Evolutionary conservation across 352 stramenopile species (phyloP).

Genomic region (Globisporangium cylindrosporum): DNA sequence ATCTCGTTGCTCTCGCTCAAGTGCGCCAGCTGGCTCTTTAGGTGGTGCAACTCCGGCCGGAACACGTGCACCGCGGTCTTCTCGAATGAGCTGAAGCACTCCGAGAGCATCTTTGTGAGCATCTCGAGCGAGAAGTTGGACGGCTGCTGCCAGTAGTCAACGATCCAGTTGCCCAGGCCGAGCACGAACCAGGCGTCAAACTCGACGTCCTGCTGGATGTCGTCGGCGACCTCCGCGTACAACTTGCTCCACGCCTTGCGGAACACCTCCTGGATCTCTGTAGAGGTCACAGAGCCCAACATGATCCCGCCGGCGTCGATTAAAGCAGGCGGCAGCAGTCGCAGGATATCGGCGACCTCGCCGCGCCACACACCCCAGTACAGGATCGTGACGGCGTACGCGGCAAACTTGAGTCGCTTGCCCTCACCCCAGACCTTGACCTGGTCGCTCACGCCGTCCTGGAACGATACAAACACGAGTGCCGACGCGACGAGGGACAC

Average conservation of each 20-base stretch:
- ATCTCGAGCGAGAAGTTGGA: conserved; percentile 75
- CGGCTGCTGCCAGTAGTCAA: conserved; percentile 82
- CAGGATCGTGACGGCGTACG: conserved; percentile 48
- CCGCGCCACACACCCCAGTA: conserved; percentile 63
- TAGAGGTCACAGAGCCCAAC: conserved; percentile 30
- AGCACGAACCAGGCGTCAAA: conserved; percentile 73
- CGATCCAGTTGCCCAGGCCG: conserved; percentile 59
- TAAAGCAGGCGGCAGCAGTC: conserved; percentile 51
- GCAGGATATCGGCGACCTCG: conserved; percentile 43
- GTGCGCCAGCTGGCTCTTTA: conserved; percentile 44
- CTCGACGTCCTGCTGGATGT: conserved; percentile 63
- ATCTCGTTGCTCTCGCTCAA: conserved; percentile 45
- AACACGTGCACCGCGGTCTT: conserved; percentile 49
- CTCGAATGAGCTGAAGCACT: conserved; percentile 56
- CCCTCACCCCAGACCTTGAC: conserved; percentile 58
- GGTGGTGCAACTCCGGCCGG: conserved; percentile 45
- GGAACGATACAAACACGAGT: conserved; percentile 36
- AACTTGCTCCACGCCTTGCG: conserved; percentile 11
- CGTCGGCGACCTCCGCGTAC: conserved; percentile 15
- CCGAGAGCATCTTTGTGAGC: conserved; percentile 55
- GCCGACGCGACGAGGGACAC: conserved; percentile 34
- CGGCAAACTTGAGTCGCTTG: conserved; percentile 62
- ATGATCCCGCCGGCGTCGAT: conserved; percentile 51
- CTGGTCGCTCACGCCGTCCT: conserved; percentile 24
- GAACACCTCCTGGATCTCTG: conserved; percentile 9